Evolutionary conservation across 306 rosid genomes (phyloP), one percentile per base, ranked within the genome.

Genomic region (Ceratonia siliqua): DNA sequence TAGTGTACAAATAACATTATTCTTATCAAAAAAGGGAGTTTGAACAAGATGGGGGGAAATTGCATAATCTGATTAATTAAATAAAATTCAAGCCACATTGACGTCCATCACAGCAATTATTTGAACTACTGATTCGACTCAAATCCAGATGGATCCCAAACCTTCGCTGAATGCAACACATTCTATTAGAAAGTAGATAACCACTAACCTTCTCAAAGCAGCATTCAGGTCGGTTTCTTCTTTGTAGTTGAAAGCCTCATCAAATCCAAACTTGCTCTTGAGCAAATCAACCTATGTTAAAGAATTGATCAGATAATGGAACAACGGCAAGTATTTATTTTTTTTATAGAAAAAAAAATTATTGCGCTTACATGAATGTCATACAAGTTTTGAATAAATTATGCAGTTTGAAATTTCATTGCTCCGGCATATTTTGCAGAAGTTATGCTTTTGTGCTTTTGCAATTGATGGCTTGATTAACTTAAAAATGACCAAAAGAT

Each of bases 241-340:
- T 32, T 68, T 68, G 48, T 50, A 68, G 13, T 68, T 68, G 48
- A 68, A 68, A 20, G 74, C 74, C 13, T 68, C 48, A 11, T 68
- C 46, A 30, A 49, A 68, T 2, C 74, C 74, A 68, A 68, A 33
- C 21, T 68, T 68, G 18, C 5, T 68, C 62, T 68, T 68, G 12
- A 68, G 62, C 20, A 68, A 11, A 54, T 68, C 42, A 28, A 67
- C 73, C 73, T 65, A 5, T 11, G 3, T 20, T 11, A 14, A 20
- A 41, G 0, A 63, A 3, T 21, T 63, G 70, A 63, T 41, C n/a
- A 15, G 15, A 48, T 21, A 48, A 48, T 11, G 21, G 22, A 48
- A 48, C 22, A 48, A 45, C 52, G 13, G 18, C n/a, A n/a, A n/a
- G n/a, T n/a, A n/a, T n/a, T n/a, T n/a, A n/a, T n/a, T n/a, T n/a